Evolutionary conservation across 2,329 filamentous ascomycete genomes (phyloP).

Genomic region (Ophiostoma quercus): DNA sequence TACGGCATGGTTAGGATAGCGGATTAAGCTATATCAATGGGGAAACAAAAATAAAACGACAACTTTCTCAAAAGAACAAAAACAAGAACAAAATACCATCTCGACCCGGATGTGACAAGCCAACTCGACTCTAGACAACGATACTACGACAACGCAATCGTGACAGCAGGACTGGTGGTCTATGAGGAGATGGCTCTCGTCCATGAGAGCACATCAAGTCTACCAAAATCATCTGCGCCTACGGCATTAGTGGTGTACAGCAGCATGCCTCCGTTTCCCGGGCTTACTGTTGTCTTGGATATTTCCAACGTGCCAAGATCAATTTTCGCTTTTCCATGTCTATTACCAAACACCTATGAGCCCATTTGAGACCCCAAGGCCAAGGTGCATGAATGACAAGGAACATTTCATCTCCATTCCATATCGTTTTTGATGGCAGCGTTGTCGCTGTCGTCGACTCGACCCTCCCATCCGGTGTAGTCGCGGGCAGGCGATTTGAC

Average conservation of each 20-base stretch:
- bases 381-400: constrained; percentile 53
- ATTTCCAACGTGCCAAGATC: constrained; percentile 47
- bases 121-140: constrained; percentile 18
- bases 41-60: constrained; percentile 21
- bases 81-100: not conserved
- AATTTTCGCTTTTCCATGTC: constrained; percentile 38
- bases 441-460: not conserved
- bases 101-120: constrained; percentile 7
- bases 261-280: constrained; percentile 43
- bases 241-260: constrained; percentile 58
- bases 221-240: constrained; percentile 14
- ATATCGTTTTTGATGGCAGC: not conserved
- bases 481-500: not conserved
- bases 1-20: constrained; percentile 13
- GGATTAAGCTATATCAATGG: constrained; percentile 5
- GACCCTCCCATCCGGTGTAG: not conserved
- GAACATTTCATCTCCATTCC: constrained; percentile 34
- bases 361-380: constrained; percentile 34
- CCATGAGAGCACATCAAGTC: constrained; percentile 12
- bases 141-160: not conserved
- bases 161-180: constrained; percentile 4
- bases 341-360: constrained; percentile 55
- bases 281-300: constrained; percentile 41
- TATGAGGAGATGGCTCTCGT: constrained; percentile 11
- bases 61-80: constrained; percentile 11